A percentile compares a stretch with the other conserved stretches of the same genome.
These are phyloP conservation scores for Arxiozyma bovina DNA, from an alignment of 1,139 yeast genomes.

Conservation along the genomic window DNA sequence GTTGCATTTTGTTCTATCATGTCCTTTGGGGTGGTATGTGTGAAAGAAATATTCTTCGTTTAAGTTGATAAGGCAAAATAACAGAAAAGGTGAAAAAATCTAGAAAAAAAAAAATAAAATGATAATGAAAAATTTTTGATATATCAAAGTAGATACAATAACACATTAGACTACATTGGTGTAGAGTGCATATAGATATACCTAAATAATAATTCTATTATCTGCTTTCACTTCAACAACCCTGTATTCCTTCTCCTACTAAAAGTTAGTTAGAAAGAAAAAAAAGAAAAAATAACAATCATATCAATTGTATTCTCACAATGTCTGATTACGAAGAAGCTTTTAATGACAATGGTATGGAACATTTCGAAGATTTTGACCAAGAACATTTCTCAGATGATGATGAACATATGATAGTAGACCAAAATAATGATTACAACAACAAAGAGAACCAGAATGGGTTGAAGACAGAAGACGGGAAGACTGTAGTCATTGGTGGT, in stretches of 20 bases:
- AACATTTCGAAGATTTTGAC: constrained; percentile 73
- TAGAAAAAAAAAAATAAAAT: too few relatives aligned
- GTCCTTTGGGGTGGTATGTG: too few relatives aligned
- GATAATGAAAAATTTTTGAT: too few relatives aligned
- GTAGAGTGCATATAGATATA: too few relatives aligned
- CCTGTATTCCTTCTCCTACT: background rate
- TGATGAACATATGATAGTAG: constrained; percentile 35
- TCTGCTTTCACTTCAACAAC: background rate
- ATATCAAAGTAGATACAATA: background rate
- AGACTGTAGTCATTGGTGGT: constrained; percentile 23
- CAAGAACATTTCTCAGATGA: constrained; percentile 71
- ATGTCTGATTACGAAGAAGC: constrained; percentile 44
- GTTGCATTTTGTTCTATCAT: too few relatives aligned
- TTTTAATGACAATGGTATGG: constrained; percentile 64
- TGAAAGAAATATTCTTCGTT: background rate
- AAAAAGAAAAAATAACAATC: too few relatives aligned
- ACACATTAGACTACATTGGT: background rate
- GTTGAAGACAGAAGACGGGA: constrained; percentile 11
- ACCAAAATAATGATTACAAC: constrained; percentile 32
- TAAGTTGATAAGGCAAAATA: background rate
- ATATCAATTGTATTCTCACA: background rate
- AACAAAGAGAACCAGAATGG: constrained; percentile 6
- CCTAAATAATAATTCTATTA: too few relatives aligned
- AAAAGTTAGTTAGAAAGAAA: too few relatives aligned
- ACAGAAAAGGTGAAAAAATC: too few relatives aligned